phyloP scores from a whole-genome alignment of 2,329 filamentous ascomycete species.

The Sphaerostilbella broomeana region DNA sequence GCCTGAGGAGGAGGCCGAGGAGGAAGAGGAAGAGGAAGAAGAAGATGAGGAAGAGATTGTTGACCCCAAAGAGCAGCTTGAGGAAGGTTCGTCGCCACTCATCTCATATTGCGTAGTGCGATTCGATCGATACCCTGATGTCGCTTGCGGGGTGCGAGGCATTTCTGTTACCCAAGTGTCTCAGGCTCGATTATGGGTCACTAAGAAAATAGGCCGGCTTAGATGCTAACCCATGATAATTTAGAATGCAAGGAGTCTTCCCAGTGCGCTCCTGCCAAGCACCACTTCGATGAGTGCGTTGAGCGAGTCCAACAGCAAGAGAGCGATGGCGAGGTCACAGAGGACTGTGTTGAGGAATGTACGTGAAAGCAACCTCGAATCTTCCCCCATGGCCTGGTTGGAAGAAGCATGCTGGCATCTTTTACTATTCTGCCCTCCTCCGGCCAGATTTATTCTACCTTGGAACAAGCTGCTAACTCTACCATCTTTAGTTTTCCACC shows the following conservation, averaged over 20 bases:
- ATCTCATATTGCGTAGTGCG: constrained; percentile 6
- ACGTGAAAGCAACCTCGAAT: constrained; percentile 42
- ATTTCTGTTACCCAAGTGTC: constrained; percentile 15
- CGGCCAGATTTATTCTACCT: not conserved
- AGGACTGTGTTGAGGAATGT: constrained; percentile 99
- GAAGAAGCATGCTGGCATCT: not conserved
- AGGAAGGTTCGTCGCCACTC: constrained; percentile 67
- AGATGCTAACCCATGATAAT: constrained; percentile 12
- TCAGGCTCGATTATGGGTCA: not conserved
- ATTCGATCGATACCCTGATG: not conserved
- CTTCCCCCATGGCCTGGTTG: not conserved
- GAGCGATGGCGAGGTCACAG: constrained; percentile 65
- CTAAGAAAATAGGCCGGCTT: no score
- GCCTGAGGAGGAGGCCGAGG: constrained; percentile 48
- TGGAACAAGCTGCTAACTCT: constrained; percentile 1
- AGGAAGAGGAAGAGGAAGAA: constrained; percentile 61
- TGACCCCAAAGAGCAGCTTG: constrained; percentile 80
- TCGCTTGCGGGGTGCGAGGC: constrained; percentile 7
- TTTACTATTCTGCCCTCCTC: not conserved
- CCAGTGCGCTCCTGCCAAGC: constrained; percentile 81
- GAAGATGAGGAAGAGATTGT: constrained; percentile 77
- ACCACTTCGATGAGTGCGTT: constrained; percentile 97
- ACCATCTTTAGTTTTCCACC: constrained; percentile 79
- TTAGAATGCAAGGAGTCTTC: constrained; percentile 78
- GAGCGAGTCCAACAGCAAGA: constrained; percentile 70